Evolutionary conservation across 1,139 yeast genomes (phyloP).

Genomic region (Torulaspora globosa): DNA sequence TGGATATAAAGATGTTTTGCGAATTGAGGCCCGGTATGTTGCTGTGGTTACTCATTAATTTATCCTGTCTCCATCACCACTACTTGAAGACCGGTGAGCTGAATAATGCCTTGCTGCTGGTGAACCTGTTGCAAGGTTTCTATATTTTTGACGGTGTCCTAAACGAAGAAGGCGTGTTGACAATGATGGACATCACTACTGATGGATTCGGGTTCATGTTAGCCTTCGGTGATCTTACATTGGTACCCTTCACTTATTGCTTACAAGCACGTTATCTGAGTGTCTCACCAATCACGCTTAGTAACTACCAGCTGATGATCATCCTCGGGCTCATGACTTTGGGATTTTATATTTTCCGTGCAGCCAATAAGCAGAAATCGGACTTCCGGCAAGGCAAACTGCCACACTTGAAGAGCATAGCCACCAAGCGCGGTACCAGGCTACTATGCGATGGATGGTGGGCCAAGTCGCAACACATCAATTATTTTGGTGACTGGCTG

Average conservation of each 20-base stretch:
- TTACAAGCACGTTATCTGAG: slow-evolving; percentile 80
- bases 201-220: slow-evolving; percentile 98
- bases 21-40: slow-evolving; percentile 94
- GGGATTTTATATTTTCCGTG: slow-evolving; percentile 81
- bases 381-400: slow-evolving; percentile 76
- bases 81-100: slow-evolving; percentile 57
- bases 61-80: slow-evolving; percentile 79
- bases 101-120: slow-evolving; percentile 67
- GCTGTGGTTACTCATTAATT: slow-evolving; percentile 75
- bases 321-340: slow-evolving; percentile 46
- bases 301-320: slow-evolving; percentile 38
- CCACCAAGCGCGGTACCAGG: slow-evolving; percentile 73
- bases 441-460: slow-evolving; percentile 93
- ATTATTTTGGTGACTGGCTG: slow-evolving; percentile 93
- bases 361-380: slow-evolving; percentile 80
- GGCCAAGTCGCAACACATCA: slow-evolving; percentile 88
- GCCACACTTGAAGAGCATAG: slow-evolving; percentile 58
- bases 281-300: slow-evolving; percentile 58
- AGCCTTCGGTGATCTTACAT: slow-evolving; percentile 85
- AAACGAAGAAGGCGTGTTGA: slow-evolving; percentile 81
- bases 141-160: slow-evolving; percentile 89
- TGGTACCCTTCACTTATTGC: slow-evolving; percentile 92
- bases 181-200: slow-evolving; percentile 94
- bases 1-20: slow-evolving; percentile 87
- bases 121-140: slow-evolving; percentile 67